A percentile compares a stretch with the other conserved stretches of the same genome.
These are phyloP conservation scores for Mortierella sp. DNA, from an alignment of 371 early-diverging fungal genomes.

Conservation along the genomic window DNA sequence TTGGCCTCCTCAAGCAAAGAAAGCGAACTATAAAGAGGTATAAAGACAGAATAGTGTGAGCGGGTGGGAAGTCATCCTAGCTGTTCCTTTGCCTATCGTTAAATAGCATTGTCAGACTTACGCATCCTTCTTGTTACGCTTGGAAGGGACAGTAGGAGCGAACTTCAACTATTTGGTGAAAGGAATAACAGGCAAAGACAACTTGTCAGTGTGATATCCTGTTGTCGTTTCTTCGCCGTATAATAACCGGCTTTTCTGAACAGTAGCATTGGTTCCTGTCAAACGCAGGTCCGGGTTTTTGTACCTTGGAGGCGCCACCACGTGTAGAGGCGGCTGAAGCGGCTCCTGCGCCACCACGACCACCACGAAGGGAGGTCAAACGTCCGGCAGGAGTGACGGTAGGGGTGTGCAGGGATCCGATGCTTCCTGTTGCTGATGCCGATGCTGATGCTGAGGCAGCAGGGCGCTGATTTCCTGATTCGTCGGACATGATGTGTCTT, in stretches of 20 bases:
- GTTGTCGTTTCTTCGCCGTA: not conserved
- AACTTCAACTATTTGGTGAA: constrained; percentile 68
- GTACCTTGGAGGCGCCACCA: constrained; percentile 67
- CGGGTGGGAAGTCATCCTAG: not conserved
- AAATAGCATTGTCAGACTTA: constrained; percentile 36
- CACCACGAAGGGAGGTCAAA: constrained; percentile 50
- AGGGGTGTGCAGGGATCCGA: constrained; percentile 51
- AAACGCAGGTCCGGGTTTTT: not conserved
- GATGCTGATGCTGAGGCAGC: constrained; percentile 21
- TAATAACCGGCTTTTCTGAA: no score
- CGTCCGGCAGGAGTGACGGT: constrained; percentile 51
- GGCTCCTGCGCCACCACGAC: constrained; percentile 36
- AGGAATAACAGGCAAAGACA: not conserved
- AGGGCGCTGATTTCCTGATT: constrained; percentile 12
- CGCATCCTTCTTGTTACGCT: constrained; percentile 76
- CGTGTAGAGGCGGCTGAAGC: constrained; percentile 46
- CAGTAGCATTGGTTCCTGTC: not conserved
- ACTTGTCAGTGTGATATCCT: not conserved
- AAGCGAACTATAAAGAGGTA: constrained; percentile 20
- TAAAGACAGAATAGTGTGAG: not conserved
- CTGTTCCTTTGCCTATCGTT: not conserved
- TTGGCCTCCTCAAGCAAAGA: constrained; percentile 38
- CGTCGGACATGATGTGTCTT: constrained; percentile 14
- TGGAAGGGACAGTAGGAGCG: constrained; percentile 73
- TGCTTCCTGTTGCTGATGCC: constrained; percentile 35